Evolutionary conservation across 2,329 filamentous ascomycete species (phyloP).

Genomic region (Neodidymelliopsis sp.): DNA sequence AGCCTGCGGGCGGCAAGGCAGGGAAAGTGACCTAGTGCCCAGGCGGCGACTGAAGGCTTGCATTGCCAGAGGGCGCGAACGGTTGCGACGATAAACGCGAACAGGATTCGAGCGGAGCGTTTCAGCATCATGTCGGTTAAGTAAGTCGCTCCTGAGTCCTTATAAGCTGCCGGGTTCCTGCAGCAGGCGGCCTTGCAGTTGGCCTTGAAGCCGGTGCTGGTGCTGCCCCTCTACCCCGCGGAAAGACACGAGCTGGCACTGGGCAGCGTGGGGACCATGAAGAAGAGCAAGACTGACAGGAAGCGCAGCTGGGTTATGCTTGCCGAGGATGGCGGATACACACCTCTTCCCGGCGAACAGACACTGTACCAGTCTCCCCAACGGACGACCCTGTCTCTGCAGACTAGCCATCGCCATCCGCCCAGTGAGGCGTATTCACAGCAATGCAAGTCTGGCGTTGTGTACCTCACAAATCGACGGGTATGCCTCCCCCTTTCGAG

Average conservation of each 20-base stretch:
- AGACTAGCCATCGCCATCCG: constrained; percentile 71
- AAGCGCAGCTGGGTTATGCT: constrained; percentile 88
- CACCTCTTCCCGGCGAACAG: constrained; percentile 83
- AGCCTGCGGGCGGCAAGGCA: constrained; percentile 20
- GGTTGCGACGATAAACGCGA: constrained; percentile 30
- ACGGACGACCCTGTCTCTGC: constrained; percentile 78
- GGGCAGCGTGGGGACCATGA: constrained; percentile 25
- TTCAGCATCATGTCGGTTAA: constrained; percentile 49
- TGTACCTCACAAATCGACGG: constrained; percentile 85
- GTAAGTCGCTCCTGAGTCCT: constrained; percentile 39
- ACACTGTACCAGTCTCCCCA: constrained; percentile 81
- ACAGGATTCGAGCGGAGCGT: constrained; percentile 26
- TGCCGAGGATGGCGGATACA: constrained; percentile 73
- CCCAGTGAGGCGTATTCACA: constrained; percentile 70
- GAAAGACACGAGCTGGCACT: constrained; percentile 7
- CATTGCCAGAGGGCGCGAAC: constrained; percentile 31
- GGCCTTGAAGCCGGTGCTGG: constrained; percentile 4
- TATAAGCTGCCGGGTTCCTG: neutral
- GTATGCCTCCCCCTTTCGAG: constrained; percentile 58
- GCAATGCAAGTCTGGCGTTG: constrained; percentile 76
- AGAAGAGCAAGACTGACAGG: constrained; percentile 42
- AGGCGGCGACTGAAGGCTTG: constrained; percentile 25
- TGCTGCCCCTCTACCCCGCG: constrained; percentile 25
- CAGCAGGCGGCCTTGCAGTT: constrained; percentile 5
- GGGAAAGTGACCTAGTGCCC: constrained; percentile 8